These are phyloP conservation scores for Populus hybrid DNA, from an alignment of 441 rosid genomes.

Conservation along the genomic window DNA sequence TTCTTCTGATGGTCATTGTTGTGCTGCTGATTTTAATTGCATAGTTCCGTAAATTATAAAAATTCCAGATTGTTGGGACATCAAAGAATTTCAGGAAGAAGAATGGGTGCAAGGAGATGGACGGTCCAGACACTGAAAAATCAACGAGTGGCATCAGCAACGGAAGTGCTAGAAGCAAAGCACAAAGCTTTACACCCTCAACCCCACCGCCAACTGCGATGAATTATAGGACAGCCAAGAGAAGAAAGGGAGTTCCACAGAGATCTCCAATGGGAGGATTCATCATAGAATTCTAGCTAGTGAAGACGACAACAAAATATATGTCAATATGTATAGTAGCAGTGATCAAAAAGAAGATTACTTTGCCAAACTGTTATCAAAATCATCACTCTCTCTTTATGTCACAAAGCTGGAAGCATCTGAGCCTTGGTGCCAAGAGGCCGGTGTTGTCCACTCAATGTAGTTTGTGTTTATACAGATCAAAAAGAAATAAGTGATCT, in stretches of 20 bases:
- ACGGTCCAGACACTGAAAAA: constrained; percentile 63
- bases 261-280: constrained; percentile 74
- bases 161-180: constrained; percentile 24
- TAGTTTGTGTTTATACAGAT: constrained; percentile 14
- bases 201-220: constrained; percentile 71
- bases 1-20: too few relatives aligned
- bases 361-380: too few relatives aligned
- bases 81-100: constrained; percentile 46
- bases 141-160: constrained; percentile 47
- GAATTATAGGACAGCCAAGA: constrained; percentile 47
- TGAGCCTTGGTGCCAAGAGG: constrained; percentile 36
- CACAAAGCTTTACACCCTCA: constrained; percentile 63
- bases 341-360: background rate
- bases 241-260: constrained; percentile 82
- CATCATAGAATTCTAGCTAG: constrained; percentile 50
- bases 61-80: constrained; percentile 57
- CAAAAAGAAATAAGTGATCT: background rate
- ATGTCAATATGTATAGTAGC: background rate
- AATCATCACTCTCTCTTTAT: background rate
- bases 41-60: background rate
- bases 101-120: constrained; percentile 35
- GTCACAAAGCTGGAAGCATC: constrained; percentile 8
- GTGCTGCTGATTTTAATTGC: too few relatives aligned
- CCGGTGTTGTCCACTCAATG: constrained; percentile 31
- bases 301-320: background rate